Evolutionary conservation across 306 rosid species (phyloP).

Genomic region (Elaeagnus macrophylla): DNA sequence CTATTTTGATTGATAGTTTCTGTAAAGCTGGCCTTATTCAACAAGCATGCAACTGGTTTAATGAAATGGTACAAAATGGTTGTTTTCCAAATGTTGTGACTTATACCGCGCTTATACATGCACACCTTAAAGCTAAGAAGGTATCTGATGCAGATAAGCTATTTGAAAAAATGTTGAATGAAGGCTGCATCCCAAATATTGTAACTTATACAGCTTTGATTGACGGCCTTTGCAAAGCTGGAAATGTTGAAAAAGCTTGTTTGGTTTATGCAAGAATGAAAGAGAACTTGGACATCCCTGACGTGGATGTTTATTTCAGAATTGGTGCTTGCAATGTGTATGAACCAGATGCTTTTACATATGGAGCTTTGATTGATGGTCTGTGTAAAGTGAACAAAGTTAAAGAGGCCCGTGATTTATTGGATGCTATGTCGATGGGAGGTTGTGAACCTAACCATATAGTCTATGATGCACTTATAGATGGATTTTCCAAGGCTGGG

Average conservation of each 20-base stretch:
- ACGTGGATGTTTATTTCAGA: constrained; percentile 61
- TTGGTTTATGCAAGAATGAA: constrained; percentile 67
- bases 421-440: constrained; percentile 51
- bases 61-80: constrained; percentile 66
- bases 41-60: constrained; percentile 71
- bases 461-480: constrained; percentile 74
- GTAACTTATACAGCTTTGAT: constrained; percentile 72
- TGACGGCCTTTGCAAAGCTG: constrained; percentile 79
- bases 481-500: constrained; percentile 77
- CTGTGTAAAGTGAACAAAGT: constrained; percentile 75
- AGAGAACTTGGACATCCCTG: constrained; percentile 44
- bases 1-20: constrained; percentile 70
- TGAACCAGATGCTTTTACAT: constrained; percentile 58
- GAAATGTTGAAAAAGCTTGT: constrained; percentile 67
- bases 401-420: constrained; percentile 51
- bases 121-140: constrained; percentile 69
- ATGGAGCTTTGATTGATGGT: constrained; percentile 90
- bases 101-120: constrained; percentile 75
- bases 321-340: constrained; percentile 23
- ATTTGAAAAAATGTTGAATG: constrained; percentile 60
- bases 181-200: constrained; percentile 71
- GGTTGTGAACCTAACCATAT: constrained; percentile 69
- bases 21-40: constrained; percentile 72
- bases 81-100: constrained; percentile 79
- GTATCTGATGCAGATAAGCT: constrained; percentile 52